Base-by-base conservation (phyloP, 2,329 filamentous ascomycete species). In the Calycina marina region DNA sequence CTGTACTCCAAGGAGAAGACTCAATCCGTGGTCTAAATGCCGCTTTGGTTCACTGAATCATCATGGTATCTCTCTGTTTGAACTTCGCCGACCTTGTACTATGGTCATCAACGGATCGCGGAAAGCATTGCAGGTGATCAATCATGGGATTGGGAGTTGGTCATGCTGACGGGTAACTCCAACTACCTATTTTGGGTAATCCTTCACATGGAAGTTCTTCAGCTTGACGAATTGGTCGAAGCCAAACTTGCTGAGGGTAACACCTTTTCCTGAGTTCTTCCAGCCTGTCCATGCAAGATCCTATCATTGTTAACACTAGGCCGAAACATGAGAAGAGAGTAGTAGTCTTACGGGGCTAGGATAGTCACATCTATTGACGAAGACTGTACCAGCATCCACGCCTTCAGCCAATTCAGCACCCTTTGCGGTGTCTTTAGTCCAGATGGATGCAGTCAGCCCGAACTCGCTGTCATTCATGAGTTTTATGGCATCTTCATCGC, bases 391-490 rank as follows among this genome's bases (percentile, higher is more conserved):
- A 28, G 88, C 86, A 54, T 94, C 86, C 29, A 96, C 73, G 31
- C 76, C 65, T 34, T 90, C 77, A 24, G 78, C 72, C 32, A 96
- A 65, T 52, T 80, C 69, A 46, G 85, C 74, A 11, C 78, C 88
- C 51, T 67, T 76, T 28, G 62, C 65, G 2, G 75, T 72, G 51
- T 96, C 84, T 56, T 90, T 92, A 36, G 85, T 93, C 88, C 88
- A 96, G 48, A 96, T 85, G 49, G 84, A 93, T n/a, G 86, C 88
- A 3, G 88, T 94, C 40, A 96, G 65, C 4, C 88, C 88, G 52
- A 93, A 93, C 43, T 93, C 77, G 58, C 82, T 90, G 54, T 93
- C 85, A 49, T 94, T 94, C 85, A 96, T 94, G 31, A 88, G 60
- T 44, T 64, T 60, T 40, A 94, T 60, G 2, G 88, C 88, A 56